phyloP scores from a whole-genome alignment of 129 eudicot genomes.

The Arctium lappa region DNA sequence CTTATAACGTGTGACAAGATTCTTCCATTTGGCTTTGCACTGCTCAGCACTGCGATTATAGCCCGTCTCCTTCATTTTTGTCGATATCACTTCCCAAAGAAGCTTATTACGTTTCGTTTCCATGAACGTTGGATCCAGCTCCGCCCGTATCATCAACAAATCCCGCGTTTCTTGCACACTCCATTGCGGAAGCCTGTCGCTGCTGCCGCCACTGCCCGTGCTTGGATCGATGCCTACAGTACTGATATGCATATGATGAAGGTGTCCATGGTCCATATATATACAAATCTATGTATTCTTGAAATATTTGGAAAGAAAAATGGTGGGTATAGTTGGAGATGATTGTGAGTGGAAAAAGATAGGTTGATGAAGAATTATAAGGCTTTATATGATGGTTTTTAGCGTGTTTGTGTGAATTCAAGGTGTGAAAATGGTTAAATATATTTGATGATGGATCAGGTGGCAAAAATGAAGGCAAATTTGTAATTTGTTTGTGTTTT shows the following conservation, averaged over 20 bases:
- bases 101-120: constrained; percentile 84
- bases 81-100: constrained; percentile 67
- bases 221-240: constrained; percentile 31
- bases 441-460: constrained; percentile 3
- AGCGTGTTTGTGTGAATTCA: constrained; percentile 50
- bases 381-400: constrained; percentile 21
- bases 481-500: constrained; percentile 16
- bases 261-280: constrained; percentile 32
- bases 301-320: background rate
- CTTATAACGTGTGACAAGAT: constrained; percentile 87
- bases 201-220: constrained; percentile 22
- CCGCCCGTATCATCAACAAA: constrained; percentile 72
- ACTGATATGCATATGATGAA: constrained; percentile 31
- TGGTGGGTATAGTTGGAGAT: constrained; percentile 14
- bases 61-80: constrained; percentile 74
- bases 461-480: constrained; percentile 23
- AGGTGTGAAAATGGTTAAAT: constrained; percentile 48
- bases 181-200: constrained; percentile 89
- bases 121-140: constrained; percentile 75
- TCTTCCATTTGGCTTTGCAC: constrained; percentile 95
- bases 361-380: constrained; percentile 12
- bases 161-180: constrained; percentile 84
- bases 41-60: constrained; percentile 78
- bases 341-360: constrained; percentile 21
- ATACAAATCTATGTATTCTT: background rate